Evolutionary conservation across 129 eudicot genomes (phyloP).

Genomic region (Helichrysum umbraculigerum): DNA sequence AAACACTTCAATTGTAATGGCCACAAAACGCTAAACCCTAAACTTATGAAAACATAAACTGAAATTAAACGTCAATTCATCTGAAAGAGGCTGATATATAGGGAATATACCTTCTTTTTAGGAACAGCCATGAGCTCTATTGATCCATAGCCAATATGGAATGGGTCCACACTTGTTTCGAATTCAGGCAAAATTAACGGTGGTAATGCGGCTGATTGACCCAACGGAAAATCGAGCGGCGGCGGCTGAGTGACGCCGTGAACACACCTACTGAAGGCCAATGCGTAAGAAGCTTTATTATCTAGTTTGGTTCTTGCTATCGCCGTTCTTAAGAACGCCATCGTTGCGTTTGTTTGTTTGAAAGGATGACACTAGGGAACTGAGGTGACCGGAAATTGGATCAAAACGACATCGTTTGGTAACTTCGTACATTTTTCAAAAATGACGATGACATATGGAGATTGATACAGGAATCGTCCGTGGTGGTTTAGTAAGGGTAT

Average conservation of each 20-base stretch:
- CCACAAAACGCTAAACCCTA: too few relatives aligned
- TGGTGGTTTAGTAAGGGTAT: too few relatives aligned
- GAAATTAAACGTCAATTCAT: background rate
- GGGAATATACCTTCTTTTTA: slow-evolving; percentile 32
- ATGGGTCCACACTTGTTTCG: background rate
- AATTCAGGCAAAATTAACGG: slow-evolving; percentile 48
- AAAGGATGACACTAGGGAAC: background rate
- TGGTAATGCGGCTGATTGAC: slow-evolving; percentile 27
- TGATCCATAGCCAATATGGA: slow-evolving; percentile 32
- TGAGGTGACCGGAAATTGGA: too few relatives aligned
- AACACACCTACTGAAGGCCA: slow-evolving; percentile 15
- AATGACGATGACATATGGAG: too few relatives aligned
- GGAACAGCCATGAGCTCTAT: slow-evolving; percentile 63
- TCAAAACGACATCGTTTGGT: too few relatives aligned
- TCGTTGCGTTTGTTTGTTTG: slow-evolving; percentile 2
- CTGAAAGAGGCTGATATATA: background rate
- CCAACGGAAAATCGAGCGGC: slow-evolving; percentile 31
- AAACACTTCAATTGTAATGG: too few relatives aligned
- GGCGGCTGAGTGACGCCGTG: slow-evolving; percentile 31
- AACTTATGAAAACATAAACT: too few relatives aligned
- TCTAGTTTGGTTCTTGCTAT: slow-evolving; percentile 15
- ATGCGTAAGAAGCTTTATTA: background rate
- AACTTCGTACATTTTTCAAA: too few relatives aligned
- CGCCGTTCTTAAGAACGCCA: slow-evolving; percentile 33
- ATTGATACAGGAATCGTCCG: too few relatives aligned